Percentiles rank a stretch among this genome's conserved stretches.
Conservation (phyloP, 306 rosid genomes). For the Cicer judaicum region DNA sequence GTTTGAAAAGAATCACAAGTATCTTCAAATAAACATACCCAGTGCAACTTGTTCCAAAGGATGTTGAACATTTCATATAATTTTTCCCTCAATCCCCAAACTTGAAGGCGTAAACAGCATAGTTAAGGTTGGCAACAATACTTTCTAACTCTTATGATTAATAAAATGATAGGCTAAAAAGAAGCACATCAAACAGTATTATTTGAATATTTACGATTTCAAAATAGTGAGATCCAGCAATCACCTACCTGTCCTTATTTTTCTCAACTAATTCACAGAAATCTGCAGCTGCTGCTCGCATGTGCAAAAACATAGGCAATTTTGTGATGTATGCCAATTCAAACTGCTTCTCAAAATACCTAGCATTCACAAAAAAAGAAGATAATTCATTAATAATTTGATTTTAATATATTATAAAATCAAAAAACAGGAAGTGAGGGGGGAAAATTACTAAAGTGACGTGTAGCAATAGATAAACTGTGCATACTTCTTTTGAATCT, state of each 20-base stretch:
- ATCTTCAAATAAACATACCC: not conserved
- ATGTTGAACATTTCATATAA: not conserved
- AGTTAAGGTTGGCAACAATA: slow-evolving; percentile 28
- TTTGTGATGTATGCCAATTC: slow-evolving; percentile 78
- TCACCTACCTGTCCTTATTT: slow-evolving; percentile 71
- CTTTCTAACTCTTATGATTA: slow-evolving; percentile 1
- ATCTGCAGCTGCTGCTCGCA: slow-evolving; percentile 95
- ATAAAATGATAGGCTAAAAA: slow-evolving; percentile 37
- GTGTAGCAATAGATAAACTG: slow-evolving; percentile 26
- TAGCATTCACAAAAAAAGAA: slow-evolving; percentile 44
- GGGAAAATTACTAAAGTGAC: not conserved
- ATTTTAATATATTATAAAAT: slow-evolving; percentile 25
- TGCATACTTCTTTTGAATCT: slow-evolving; percentile 85
- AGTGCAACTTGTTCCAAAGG: not conserved
- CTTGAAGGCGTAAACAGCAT: slow-evolving; percentile 28
- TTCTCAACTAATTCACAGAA: slow-evolving; percentile 85
- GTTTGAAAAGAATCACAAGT: slow-evolving; percentile 25
- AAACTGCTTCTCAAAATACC: slow-evolving; percentile 95
- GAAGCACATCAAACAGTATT: slow-evolving; percentile 8
- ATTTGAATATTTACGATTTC: slow-evolving; percentile 30
- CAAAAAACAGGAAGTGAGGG: not conserved
- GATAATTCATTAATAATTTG: slow-evolving; percentile 12
- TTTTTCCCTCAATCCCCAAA: slow-evolving; percentile 24
- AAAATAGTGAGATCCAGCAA: slow-evolving; percentile 35
- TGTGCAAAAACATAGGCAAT: slow-evolving; percentile 94